Conservation (phyloP, 345 rosid species). For the Clarkia xantiana region DNA sequence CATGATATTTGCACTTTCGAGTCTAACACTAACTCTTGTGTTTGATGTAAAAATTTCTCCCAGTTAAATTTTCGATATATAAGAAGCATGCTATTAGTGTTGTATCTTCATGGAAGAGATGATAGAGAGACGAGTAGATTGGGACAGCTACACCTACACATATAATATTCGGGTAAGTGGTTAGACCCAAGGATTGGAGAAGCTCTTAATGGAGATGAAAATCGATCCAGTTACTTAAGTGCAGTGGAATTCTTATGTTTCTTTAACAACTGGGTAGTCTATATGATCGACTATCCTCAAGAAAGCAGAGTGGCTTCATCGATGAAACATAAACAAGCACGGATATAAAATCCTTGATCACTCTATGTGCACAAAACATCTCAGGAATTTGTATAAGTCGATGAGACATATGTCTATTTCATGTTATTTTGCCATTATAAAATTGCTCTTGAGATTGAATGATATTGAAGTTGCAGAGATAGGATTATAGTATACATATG, state of each 20-base stretch:
- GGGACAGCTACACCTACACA: slow-evolving; percentile 22
- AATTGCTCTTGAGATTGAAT: slow-evolving; percentile 34
- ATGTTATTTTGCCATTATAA: slow-evolving; percentile 31
- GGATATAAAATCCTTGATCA: slow-evolving; percentile 27
- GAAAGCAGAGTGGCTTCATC: slow-evolving; percentile 6
- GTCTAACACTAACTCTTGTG: too few relatives aligned
- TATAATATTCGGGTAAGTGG: slow-evolving; percentile 36
- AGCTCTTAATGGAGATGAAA: slow-evolving; percentile 32
- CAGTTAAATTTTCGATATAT: too few relatives aligned
- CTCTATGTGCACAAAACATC: slow-evolving; percentile 28
- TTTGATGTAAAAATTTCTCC: too few relatives aligned
- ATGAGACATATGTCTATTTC: slow-evolving; percentile 20
- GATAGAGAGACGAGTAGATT: slow-evolving; percentile 25
- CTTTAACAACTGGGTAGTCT: slow-evolving; percentile 29
- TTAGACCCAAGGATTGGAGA: slow-evolving; percentile 43
- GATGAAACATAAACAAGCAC: slow-evolving; percentile 15
- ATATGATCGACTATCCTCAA: too few relatives aligned
- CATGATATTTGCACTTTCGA: too few relatives aligned
- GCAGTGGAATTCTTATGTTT: slow-evolving; percentile 36
- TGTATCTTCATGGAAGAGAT: slow-evolving; percentile 36
- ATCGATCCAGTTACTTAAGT: slow-evolving; percentile 15
- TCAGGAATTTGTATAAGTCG: slow-evolving; percentile 37
- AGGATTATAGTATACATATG: slow-evolving; percentile 23
- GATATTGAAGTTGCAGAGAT: slow-evolving; percentile 45
- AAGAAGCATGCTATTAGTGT: too few relatives aligned